Evolutionary conservation across 75 land plant species (phyloP).

Genomic region (Pinus albicaulis): DNA sequence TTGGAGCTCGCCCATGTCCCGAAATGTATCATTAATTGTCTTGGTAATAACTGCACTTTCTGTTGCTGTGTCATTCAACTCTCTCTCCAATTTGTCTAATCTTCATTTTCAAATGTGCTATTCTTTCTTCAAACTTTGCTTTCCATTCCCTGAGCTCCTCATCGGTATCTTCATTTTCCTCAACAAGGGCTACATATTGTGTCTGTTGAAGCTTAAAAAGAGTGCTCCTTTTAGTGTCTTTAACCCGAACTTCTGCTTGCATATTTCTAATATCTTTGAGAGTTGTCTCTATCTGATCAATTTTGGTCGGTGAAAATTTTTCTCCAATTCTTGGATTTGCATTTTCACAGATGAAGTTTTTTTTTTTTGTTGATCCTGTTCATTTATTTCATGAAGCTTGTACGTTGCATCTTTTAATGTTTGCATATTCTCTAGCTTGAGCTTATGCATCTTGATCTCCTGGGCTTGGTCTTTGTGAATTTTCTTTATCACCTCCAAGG

Average conservation of each 20-base stretch:
- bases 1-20: slow-evolving; percentile 72
- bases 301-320: slow-evolving; percentile 55
- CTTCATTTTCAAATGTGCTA: slow-evolving; percentile 42
- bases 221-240: slow-evolving; percentile 59
- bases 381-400: slow-evolving; percentile 86
- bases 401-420: slow-evolving; percentile 89
- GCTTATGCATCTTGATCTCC: slow-evolving; percentile 86
- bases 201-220: slow-evolving; percentile 62
- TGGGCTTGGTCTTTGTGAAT: slow-evolving; percentile 97
- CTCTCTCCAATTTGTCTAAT: no score
- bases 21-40: slow-evolving; percentile 34
- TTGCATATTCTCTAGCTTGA: slow-evolving; percentile 89
- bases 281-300: slow-evolving; percentile 47
- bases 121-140: slow-evolving; percentile 63
- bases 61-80: no score
- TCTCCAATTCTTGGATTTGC: slow-evolving; percentile 72
- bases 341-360: slow-evolving; percentile 46
- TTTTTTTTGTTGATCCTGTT: slow-evolving; percentile 78
- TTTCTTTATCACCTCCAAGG: slow-evolving; percentile 92
- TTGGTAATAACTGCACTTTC: slow-evolving; percentile 31
- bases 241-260: slow-evolving; percentile 55
- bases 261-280: slow-evolving; percentile 55
- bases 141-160: slow-evolving; percentile 89
- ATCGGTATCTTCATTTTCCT: slow-evolving; percentile 88
- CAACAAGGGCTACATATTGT: slow-evolving; percentile 73